Evolutionary conservation across 495 filamentous ascomycete genomes (phyloP).

Genomic region (Ascobolus immersus): DNA sequence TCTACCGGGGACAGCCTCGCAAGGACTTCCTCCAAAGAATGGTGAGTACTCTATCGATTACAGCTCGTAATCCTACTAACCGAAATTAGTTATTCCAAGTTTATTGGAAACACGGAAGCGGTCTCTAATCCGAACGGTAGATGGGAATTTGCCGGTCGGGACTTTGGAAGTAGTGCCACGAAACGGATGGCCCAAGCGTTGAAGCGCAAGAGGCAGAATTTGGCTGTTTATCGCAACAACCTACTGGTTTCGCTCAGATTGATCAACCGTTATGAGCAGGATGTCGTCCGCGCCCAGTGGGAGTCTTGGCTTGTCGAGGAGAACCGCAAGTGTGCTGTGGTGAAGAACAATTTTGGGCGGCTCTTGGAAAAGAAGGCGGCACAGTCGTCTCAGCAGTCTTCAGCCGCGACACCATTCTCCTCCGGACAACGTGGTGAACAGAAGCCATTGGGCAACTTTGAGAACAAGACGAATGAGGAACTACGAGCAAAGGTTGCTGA

Average conservation of each 20-base stretch:
- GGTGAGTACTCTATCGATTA: slow-evolving; percentile 12
- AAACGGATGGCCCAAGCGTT: slow-evolving; percentile 36
- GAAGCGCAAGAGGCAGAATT: slow-evolving; percentile 47
- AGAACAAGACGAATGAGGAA: too few species aligned
- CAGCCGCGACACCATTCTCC: too few species aligned
- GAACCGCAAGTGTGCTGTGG: slow-evolving; percentile 30
- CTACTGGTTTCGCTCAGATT: slow-evolving; percentile 72
- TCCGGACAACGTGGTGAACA: too few species aligned
- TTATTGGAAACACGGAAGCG: slow-evolving; percentile 16
- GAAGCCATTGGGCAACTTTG: too few species aligned
- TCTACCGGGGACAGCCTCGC: slow-evolving; percentile 21
- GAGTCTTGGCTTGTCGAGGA: slow-evolving; percentile 69
- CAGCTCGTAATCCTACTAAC: background rate
- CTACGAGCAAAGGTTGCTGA: too few species aligned
- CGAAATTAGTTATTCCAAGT: slow-evolving; percentile 16
- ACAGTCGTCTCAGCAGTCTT: too few species aligned
- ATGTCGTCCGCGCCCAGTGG: slow-evolving; percentile 66
- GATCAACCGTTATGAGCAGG: slow-evolving; percentile 65
- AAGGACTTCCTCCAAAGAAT: slow-evolving; percentile 21
- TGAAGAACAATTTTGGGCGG: too few species aligned
- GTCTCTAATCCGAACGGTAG: slow-evolving; percentile 9
- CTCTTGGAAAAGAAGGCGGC: too few species aligned
- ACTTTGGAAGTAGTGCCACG: too few species aligned
- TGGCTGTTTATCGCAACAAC: slow-evolving; percentile 74
- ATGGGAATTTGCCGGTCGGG: slow-evolving; percentile 19